These are phyloP conservation scores for Trichoderma harzianum DNA, from an alignment of 2,329 filamentous ascomycete species.

Conservation along the genomic window DNA sequence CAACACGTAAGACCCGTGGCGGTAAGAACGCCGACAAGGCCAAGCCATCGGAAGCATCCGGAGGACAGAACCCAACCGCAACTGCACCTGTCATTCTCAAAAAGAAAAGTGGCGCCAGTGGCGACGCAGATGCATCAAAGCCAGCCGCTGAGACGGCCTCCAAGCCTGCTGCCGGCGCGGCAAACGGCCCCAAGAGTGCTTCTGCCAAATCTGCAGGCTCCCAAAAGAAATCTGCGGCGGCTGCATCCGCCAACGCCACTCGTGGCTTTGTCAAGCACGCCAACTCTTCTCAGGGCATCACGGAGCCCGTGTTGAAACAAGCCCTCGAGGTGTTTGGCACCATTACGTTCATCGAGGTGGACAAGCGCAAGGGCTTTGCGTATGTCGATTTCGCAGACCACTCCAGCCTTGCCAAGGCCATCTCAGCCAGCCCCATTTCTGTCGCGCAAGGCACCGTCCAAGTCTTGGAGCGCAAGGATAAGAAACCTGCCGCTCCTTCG, in stretches of 20 bases:
- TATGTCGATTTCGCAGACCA: conserved; percentile 84
- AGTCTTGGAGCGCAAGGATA: conserved; percentile 76
- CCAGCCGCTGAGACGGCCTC: conserved; percentile 20
- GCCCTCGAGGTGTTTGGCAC: conserved; percentile 71
- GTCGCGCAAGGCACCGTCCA: conserved; percentile 85
- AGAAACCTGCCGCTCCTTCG: conserved; percentile 34
- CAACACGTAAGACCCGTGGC: conserved; percentile 33
- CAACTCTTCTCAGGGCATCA: conserved; percentile 88
- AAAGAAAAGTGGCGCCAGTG: conserved; percentile 36
- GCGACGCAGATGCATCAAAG: conserved; percentile 21
- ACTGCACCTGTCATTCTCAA: conserved; percentile 41
- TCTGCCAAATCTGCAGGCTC: conserved; percentile 25
- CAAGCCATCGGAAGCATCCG: conserved; percentile 35
- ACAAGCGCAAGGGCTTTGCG: conserved; percentile 91
- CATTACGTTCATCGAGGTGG: conserved; percentile 80
- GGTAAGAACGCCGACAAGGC: conserved; percentile 39
- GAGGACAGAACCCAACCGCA: conserved; percentile 25
- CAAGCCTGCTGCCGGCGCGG: conserved; percentile 18
- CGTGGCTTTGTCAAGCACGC: conserved; percentile 78
- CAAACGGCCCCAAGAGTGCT: conserved; percentile 22
- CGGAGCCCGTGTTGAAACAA: conserved; percentile 72
- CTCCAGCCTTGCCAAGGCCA: conserved; percentile 70
- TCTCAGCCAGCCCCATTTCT: conserved; percentile 74
- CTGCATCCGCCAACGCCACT: conserved; percentile 44
- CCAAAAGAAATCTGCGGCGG: conserved; percentile 33